Base-by-base conservation (phyloP, 2,329 filamentous ascomycete genomes). In the Colletotrichum spaethianum region DNA sequence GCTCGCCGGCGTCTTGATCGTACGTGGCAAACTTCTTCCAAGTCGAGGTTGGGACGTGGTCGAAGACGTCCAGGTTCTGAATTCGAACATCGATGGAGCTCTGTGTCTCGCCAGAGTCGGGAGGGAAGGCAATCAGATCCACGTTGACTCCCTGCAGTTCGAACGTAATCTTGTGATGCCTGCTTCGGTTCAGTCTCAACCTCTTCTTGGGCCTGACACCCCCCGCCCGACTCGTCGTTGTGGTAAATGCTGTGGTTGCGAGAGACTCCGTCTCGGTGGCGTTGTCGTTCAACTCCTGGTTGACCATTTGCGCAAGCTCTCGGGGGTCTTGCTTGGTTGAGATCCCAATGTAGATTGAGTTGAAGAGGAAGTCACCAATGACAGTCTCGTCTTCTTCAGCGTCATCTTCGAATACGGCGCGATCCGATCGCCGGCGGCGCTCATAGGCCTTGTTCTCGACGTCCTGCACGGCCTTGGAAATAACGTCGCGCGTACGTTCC, bases 1-100 rank as follows among this genome's bases (percentile, higher is more conserved):
- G 90, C 78, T 94, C 92, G n/a, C 93, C 94, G 14, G 92, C 92
- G 79, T 97, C 94, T 71, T 93, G 91, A 84, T 97, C 93, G 77
- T 98, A 98, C 0, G 96, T 98, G 18, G 94, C 92, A 83, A 99
- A 99, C 80, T 98, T 99, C 81, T 94, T 97, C 97, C 97, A 99
- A 0, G 96, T 98, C 4, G 96, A 99, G 0, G 94, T 96, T 1
- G 95, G 94, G 2, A 99, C 89, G 78, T 98, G 94, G 80, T 99
- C 96, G 74, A 96, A 98, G 20, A 99, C 92, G 76, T 98, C 95
- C 16, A 99, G 86, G 70, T 96, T 93, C 48, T 90, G 89, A 14
- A 99, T 87, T 11, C 94, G 91, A 42, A 98, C 85, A 80, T 98
- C 94, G 46, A 98, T 86, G 26, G 95, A 97, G 80, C 92, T 97